A percentile compares a stretch with the other conserved stretches of the same genome.
Evolutionary conservation across 805 yeast genomes (phyloP).

Genomic region (Schizosaccharomyces cryophilus): DNA sequence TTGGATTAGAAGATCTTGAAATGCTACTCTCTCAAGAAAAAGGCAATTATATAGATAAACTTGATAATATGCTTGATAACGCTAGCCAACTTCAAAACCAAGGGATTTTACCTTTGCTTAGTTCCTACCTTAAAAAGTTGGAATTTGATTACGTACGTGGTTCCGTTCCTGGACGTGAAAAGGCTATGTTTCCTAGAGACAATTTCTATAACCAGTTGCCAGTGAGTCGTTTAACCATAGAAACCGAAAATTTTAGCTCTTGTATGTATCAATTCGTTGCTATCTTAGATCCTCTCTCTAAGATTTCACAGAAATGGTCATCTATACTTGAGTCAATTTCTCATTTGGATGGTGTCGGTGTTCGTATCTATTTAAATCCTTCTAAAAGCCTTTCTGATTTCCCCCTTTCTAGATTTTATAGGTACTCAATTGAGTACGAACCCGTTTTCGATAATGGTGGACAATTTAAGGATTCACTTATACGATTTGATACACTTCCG

Average conservation of each 20-base stretch:
- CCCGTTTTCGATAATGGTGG: constrained; percentile 14
- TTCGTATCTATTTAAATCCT: constrained; percentile 38
- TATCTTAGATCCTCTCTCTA: constrained; percentile 49
- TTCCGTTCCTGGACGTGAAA: too few relatives aligned
- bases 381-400: constrained; percentile 17
- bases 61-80: neutral
- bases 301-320: constrained; percentile 37
- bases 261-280: constrained; percentile 31
- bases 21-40: neutral
- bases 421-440: constrained; percentile 19
- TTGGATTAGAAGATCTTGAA: neutral
- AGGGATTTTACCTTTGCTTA: neutral
- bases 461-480: neutral
- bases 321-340: constrained; percentile 18
- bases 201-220: neutral
- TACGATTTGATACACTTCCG: constrained; percentile 25
- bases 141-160: neutral
- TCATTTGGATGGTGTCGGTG: constrained; percentile 25
- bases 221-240: constrained; percentile 3
- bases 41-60: neutral
- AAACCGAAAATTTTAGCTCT: constrained; percentile 10
- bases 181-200: neutral
- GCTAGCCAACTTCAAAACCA: neutral
- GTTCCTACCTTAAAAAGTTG: neutral
- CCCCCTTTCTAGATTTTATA: constrained; percentile 35